phyloP scores from a whole-genome alignment of 1,284 basidiomycete genomes.

The Mycena sp. region DNA sequence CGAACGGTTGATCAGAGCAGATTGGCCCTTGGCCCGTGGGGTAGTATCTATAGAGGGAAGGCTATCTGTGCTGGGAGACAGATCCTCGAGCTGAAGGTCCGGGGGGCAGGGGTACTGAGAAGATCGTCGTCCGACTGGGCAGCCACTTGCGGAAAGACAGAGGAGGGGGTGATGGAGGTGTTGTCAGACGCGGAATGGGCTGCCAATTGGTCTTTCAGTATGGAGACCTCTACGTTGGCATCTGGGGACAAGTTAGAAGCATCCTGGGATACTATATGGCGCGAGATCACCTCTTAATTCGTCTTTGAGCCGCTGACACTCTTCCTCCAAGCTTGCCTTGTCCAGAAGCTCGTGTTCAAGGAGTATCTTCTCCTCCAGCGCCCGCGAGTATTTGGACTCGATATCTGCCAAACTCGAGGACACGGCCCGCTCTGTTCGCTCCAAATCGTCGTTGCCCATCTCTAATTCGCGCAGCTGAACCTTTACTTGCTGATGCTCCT shows the following conservation, averaged over 20 bases:
- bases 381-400: conserved; percentile 90
- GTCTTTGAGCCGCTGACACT: conserved; percentile 92
- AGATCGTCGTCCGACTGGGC: conserved; percentile 62
- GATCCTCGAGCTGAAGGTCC: conserved; percentile 70
- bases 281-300: conserved; percentile 83
- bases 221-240: conserved; percentile 85
- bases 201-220: conserved; percentile 81
- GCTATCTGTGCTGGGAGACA: conserved; percentile 55
- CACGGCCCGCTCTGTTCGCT: conserved; percentile 91
- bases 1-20: conserved; percentile 59
- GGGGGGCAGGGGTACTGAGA: conserved; percentile 64
- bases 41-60: conserved; percentile 34
- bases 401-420: conserved; percentile 92
- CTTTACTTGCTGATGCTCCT: conserved; percentile 83
- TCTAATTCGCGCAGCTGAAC: conserved; percentile 89
- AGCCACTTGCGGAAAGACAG: conserved; percentile 38
- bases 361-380: conserved; percentile 96
- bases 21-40: conserved; percentile 51
- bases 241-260: conserved; percentile 57
- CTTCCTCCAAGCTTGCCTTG: conserved; percentile 91
- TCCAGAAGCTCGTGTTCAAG: conserved; percentile 96
- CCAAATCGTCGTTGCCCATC: conserved; percentile 96
- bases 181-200: conserved; percentile 36
- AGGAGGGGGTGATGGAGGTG: conserved; percentile 36
- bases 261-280: conserved; percentile 34